Base-by-base conservation (phyloP, 345 rosid species). In the Brassica incana region DNA sequence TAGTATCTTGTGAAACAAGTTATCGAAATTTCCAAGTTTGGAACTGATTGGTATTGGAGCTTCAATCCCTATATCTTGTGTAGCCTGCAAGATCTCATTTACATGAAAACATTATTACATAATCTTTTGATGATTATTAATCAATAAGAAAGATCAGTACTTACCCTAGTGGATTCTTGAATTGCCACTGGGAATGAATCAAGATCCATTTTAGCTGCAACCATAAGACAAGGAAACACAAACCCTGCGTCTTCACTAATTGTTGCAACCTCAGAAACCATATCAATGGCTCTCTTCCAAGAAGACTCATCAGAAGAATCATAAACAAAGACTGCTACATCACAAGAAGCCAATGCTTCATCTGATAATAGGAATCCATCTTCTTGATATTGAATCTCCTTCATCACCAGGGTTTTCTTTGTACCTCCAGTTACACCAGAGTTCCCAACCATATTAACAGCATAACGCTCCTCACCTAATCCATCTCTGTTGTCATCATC, bases 251-350 rank as follows among this genome's bases (percentile, higher is more conserved):
- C 86, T 77, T 91, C 91, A 66, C 90, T 89, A 65, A 80, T 90
- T 62, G 87, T 48, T 45, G 93, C 92, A 80, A 92, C 93, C 72
- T 95, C 92, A 81, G 90, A 86, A 48, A 95, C 93, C 84, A 95
- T 84, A 60, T 91, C 93, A 15, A 89, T 88, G 8, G 91, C 83
- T 78, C 79, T 88, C 83, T 83, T 89, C 92, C 92, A 92, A 0
- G 97, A 92, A 61, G 87, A 85, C 83, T 88, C 92, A 79, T 88
- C 87, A 30, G 97, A 95, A 76, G 94, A 88, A 86, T 95, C 97
- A 68, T 90, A 86, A 45, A 91, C 86, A 79, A 95, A 95, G 72
- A 92, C 75, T 20, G 98, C 94, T 73, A 91, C 75, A 74, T 92
- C 97, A 81, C 98, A 95, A 40, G 91, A 73, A 79, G 92, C 97